Percentiles rank a stretch among this genome's conserved stretches.
Evolutionary conservation across 805 yeast genomes (phyloP).

Genomic region (Candida sanyiensis): DNA sequence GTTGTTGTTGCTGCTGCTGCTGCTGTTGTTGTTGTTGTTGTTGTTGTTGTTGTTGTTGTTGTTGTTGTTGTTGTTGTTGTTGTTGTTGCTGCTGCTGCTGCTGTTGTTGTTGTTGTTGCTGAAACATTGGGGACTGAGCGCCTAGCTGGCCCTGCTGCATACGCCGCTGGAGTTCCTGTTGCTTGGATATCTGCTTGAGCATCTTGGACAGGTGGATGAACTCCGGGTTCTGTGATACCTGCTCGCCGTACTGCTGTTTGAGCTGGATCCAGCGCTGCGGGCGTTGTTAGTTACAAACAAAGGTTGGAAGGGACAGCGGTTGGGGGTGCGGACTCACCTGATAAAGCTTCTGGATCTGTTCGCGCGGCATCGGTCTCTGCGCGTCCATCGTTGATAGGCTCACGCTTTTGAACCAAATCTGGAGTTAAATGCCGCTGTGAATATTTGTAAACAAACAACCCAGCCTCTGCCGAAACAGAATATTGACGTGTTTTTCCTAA

Average conservation of each 20-base stretch:
- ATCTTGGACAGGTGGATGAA: constrained; percentile 49
- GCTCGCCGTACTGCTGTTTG: constrained; percentile 48
- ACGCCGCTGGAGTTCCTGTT: constrained; percentile 32
- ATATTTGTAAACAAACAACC: constrained; percentile 3
- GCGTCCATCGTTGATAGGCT: constrained; percentile 17
- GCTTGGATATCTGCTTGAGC: constrained; percentile 37
- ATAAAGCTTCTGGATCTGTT: constrained; percentile 26
- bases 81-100: constrained; percentile 26
- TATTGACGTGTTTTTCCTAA: background rate
- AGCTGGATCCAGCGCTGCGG: constrained; percentile 52
- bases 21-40: constrained; percentile 20
- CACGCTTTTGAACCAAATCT: background rate
- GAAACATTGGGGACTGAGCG: constrained; percentile 15
- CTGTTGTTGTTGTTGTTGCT: constrained; percentile 30
- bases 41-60: constrained; percentile 11
- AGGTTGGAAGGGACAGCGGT: background rate
- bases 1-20: constrained; percentile 20
- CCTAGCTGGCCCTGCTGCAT: constrained; percentile 23
- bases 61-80: constrained; percentile 18
- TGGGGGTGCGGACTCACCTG: constrained; percentile 16
- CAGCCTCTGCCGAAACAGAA: background rate
- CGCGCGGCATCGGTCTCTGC: constrained; percentile 21
- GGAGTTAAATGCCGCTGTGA: constrained; percentile 1
- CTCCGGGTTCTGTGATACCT: constrained; percentile 50
- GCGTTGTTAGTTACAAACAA: background rate